Evolutionary conservation across 2,329 filamentous ascomycete species (phyloP), one percentile per base, ranked within the genome.

Genomic region (Diplodia corticola): DNA sequence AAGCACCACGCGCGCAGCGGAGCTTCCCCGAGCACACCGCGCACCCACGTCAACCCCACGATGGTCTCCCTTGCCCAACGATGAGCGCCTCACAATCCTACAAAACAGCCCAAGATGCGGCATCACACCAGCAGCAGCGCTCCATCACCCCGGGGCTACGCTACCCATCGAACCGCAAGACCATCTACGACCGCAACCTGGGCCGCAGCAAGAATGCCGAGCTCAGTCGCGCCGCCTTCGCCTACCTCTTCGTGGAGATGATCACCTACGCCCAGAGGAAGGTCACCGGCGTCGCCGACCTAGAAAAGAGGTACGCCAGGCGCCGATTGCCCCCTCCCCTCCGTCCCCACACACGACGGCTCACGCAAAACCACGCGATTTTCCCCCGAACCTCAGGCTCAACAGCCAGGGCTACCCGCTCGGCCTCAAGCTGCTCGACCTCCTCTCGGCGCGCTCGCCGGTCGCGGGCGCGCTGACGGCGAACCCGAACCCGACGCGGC

Each of bases 211-310:
- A 92, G 77, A 92, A 91, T 72, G 87, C 91, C 67, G 94, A 98
- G 83, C 87, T 96, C 71, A 97, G 93, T 78, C 91, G 96, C 76
- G 88, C 95, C 12, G 93, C 92, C 80, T 98, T 99, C 80, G 94
- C 95, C 49, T 98, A 96, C 79, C 84, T 99, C 67, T 98, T 99
- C 77, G 89, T 90, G 68, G 94, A 97, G 82, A 97, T 98, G 91
- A 93, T 99, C 59, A 89, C 88, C 73, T 98, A 98, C 79, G 94
- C 95, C 71, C 95, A 98, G 78, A 86, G 89, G 73, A 86, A 91
- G 69, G 94, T 97, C 64, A 95, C 91, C 71, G 93, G 92, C 6
- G 96, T 99, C 67, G 90, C 94, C 73, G 95, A 98, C 78, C 83
- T 99, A 20, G 95, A 99, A 78, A 92, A 93, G 81, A 85, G 91